Evolutionary conservation across 2,329 filamentous ascomycete species (phyloP), one percentile per base, ranked within the genome.

Genomic region (Aspergillus bombycis): DNA sequence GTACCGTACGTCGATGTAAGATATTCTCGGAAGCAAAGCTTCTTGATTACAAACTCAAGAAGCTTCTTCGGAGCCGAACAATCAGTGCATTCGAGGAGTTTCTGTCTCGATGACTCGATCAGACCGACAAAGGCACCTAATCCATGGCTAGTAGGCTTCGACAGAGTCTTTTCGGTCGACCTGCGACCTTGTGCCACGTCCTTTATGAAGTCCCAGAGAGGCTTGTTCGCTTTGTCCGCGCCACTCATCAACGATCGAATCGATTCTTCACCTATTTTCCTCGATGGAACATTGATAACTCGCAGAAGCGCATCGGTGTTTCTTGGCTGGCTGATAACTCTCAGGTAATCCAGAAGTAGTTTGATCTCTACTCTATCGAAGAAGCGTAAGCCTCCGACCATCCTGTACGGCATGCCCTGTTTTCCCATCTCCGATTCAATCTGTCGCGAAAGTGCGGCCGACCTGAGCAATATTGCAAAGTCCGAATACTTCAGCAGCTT

Each of bases 331-430:
- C 92, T 88, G 36, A 97, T 88, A 4, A 96, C 90, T 36, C 93
- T 87, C 16, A 98, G 82, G 74, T 99, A 98, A 74, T 97, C 93
- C 4, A 98, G 79, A 0, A 98, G 76, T 8, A 93, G 84, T 76
- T 95, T 96, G 73, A 98, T 90, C 75, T 99, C 94, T 3, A 88
- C 86, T 58, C 95, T 88, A 69, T 99, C 95, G 72, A 96, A 98
- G 75, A 99, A 99, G 63, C 92, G 91, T 66, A 88, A 87, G 2
- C 95, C 94, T 71, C 91, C 94, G 58, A 98, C 89, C 94, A 98
- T 97, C 57, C 89, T 89, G 77, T 98, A 99, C 0, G 93, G 86
- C 46, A 98, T 88, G 1, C 93, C 93, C 12, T 88, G 87, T 71
- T 90, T 92, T 16, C 91, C 92, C 46, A 98, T 82, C 3, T 90